Evolutionary conservation across 2,329 filamentous ascomycete species (phyloP), one percentile per base, ranked within the genome.

Genomic region (Fusarium sp.): DNA sequence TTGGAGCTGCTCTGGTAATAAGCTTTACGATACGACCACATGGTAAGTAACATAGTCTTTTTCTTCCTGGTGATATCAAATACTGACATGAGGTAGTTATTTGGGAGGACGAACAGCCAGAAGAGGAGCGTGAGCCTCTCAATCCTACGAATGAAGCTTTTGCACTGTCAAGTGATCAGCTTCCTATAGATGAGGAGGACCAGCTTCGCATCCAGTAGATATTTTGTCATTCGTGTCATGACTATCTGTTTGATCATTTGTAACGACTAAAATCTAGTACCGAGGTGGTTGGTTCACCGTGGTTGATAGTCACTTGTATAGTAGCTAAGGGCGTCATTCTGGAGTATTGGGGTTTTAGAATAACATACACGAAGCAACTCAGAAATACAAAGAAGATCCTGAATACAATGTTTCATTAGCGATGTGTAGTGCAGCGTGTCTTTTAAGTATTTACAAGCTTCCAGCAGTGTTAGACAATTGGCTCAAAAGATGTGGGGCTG

Each of bases 21-120:
- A 92, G 89, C 74, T 91, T 90, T 78, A 87, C 94, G 56, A 84
- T 98, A 27, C 87, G 83, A 74, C 91, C 94, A 5, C 85, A 92
- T 82, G 84, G 94, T 97, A 83, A 82, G 92, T 87, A 13, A 40
- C 45, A n/a, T 45, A 28, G 42, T n/a, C 1, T 20, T 14, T 5
- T n/a, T 16, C 11, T 27, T 30, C 7, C 23, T 18, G 11, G n/a
- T 25, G 23, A 16, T 13, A 14, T 16, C 13, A n/a, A 34, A 11
- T 42, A 56, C 73, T 78, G 18, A 77, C 47, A 28, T 18, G 2
- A 41, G 30, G 25, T 11, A 81, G 79, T 81, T 42, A 73, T 78
- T 45, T 81, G 79, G 79, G 73, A 79, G 30, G 76, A 75, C 18
- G 61, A 57, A 37, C 34, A 37, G 4, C 27, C 50, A 0, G 60